Conservation (phyloP, 306 rosid genomes). For the Trifolium dubium region DNA sequence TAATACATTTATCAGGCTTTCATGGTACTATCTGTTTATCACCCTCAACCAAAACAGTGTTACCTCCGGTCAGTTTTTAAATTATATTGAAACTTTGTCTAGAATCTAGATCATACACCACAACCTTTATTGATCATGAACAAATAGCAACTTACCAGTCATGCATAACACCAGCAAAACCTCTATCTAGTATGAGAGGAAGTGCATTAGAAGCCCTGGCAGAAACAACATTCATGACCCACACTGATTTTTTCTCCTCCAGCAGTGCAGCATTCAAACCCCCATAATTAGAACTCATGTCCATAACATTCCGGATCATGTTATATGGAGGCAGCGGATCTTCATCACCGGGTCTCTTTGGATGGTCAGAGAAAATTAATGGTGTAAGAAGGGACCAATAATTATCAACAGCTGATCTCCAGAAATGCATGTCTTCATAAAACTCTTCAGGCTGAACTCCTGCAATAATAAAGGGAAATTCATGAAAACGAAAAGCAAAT, state of each 20-base stretch:
- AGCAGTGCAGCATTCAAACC: constrained; percentile 89
- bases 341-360: constrained; percentile 99
- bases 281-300: constrained; percentile 91
- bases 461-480: constrained; percentile 56
- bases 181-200: constrained; percentile 89
- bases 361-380: constrained; percentile 98
- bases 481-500: constrained; percentile 40
- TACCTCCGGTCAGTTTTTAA: background rate
- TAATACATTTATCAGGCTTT: constrained; percentile 22
- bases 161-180: constrained; percentile 91
- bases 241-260: constrained; percentile 80
- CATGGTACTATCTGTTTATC: constrained; percentile 27
- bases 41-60: constrained; percentile 11
- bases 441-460: constrained; percentile 87
- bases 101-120: constrained; percentile 33
- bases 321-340: constrained; percentile 98
- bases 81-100: constrained; percentile 15
- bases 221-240: constrained; percentile 99
- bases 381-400: constrained; percentile 98
- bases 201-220: constrained; percentile 71
- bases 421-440: constrained; percentile 74
- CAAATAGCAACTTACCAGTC: constrained; percentile 75
- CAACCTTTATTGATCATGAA: constrained; percentile 22
- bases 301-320: constrained; percentile 97
- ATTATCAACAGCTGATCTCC: constrained; percentile 74